Evolutionary conservation across 257 asterid genomes (phyloP).

Genomic region (Knoxia roxburghii): DNA sequence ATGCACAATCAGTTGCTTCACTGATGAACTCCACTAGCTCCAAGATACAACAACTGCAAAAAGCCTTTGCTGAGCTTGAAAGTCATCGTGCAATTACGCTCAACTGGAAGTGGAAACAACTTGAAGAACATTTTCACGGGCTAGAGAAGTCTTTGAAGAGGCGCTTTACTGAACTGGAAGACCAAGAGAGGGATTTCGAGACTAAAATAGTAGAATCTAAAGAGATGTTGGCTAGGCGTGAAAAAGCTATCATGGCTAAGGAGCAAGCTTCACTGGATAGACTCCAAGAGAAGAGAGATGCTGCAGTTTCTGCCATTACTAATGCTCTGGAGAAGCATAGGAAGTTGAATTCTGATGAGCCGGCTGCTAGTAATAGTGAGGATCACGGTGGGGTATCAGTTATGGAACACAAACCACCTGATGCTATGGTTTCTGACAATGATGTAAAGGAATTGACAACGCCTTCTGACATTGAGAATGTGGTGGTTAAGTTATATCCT

Average conservation of each 20-base stretch:
- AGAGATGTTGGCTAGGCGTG: constrained; percentile 66
- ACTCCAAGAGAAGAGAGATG: constrained; percentile 96
- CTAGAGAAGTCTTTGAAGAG: constrained; percentile 93
- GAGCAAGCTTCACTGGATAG: constrained; percentile 79
- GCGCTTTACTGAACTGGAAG: constrained; percentile 90
- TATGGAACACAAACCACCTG: constrained; percentile 35
- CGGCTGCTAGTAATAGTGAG: constrained; percentile 25
- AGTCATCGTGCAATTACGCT: constrained; percentile 87
- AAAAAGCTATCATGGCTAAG: constrained; percentile 66
- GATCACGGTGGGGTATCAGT: constrained; percentile 35
- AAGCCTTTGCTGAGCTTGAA: constrained; percentile 95
- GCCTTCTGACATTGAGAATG: constrained; percentile 30
- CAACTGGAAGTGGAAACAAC: constrained; percentile 91
- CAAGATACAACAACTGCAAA: constrained; percentile 83
- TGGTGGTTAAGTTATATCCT: constrained; percentile 66
- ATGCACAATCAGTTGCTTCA: constrained; percentile 44
- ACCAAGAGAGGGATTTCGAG: constrained; percentile 85
- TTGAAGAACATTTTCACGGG: constrained; percentile 90
- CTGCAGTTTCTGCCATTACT: constrained; percentile 78
- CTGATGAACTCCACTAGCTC: constrained; percentile 76
- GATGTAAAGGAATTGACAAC: constrained; percentile 24
- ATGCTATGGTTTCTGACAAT: constrained; percentile 28
- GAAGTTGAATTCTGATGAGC: constrained; percentile 35
- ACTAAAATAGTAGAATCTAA: constrained; percentile 58
- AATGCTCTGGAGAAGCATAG: constrained; percentile 49